These are phyloP conservation scores for Orbilia blumenaviensis DNA, from an alignment of 2,329 filamentous ascomycete species.

Conservation along the genomic window DNA sequence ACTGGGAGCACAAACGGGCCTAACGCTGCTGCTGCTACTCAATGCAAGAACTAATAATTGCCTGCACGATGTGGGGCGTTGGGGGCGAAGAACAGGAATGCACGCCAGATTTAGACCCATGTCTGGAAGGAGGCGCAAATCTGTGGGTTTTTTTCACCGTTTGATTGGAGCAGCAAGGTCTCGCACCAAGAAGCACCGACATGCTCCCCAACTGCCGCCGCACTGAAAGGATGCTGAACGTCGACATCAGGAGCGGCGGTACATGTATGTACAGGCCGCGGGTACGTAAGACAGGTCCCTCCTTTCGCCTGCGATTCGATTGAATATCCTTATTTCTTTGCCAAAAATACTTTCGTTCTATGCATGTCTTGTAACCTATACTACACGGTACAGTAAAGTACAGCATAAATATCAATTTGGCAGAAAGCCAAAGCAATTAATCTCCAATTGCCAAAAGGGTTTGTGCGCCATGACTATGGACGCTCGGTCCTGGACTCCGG, in stretches of 20 bases:
- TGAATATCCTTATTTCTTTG: constrained; percentile 5
- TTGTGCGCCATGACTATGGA: constrained; percentile 3
- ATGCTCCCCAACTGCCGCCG: constrained; percentile 49
- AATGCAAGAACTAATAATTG: constrained; percentile 25
- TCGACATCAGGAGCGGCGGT: constrained; percentile 11
- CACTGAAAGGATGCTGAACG: neutral
- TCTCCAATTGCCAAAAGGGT: neutral
- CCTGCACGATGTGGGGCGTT: constrained; percentile 25
- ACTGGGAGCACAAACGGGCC: constrained; percentile 1
- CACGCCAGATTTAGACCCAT: constrained; percentile 44
- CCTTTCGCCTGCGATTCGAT: constrained; percentile 7
- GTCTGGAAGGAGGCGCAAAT: constrained; percentile 46
- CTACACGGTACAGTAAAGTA: neutral
- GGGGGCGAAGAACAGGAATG: constrained; percentile 36
- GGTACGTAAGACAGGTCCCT: constrained; percentile 13
- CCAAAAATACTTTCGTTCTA: constrained; percentile 25
- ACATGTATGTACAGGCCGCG: neutral
- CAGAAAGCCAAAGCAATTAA: constrained; percentile 8
- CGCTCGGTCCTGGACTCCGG: constrained; percentile 15
- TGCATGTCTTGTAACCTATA: neutral
- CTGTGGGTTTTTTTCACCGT: constrained; percentile 16
- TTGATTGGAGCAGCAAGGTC: constrained; percentile 42
- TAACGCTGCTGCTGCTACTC: constrained; percentile 7
- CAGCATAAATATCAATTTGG: constrained; percentile 10
- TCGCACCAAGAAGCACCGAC: constrained; percentile 49